These are phyloP conservation scores for Fusarium gaditjirri DNA, from an alignment of 2,329 filamentous ascomycete genomes.

Conservation along the genomic window DNA sequence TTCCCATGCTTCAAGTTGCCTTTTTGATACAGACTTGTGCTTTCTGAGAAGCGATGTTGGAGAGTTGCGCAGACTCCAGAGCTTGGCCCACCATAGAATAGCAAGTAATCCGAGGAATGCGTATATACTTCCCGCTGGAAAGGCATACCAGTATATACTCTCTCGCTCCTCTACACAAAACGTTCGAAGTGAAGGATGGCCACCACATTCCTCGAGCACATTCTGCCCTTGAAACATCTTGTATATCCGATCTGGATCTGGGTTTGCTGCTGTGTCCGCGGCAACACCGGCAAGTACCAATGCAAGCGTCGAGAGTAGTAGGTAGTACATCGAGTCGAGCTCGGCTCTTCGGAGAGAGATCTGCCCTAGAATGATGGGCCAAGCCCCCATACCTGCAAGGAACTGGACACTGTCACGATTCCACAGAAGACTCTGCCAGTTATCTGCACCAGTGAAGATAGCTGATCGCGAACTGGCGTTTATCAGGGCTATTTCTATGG, in stretches of 20 bases:
- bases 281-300: neutral
- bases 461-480: neutral
- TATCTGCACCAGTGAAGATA: neutral
- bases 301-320: neutral
- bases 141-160: conserved; percentile 9
- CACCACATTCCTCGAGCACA: neutral
- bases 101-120: neutral
- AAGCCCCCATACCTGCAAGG: conserved; percentile 7
- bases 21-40: neutral
- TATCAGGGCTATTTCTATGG: conserved; percentile 3
- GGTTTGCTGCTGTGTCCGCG: neutral
- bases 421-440: conserved; percentile 3
- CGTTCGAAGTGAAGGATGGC: conserved; percentile 4
- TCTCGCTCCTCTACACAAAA: conserved; percentile 4
- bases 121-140: conserved; percentile 6
- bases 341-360: neutral
- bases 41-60: neutral
- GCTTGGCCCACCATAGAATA: conserved; percentile 10
- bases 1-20: neutral
- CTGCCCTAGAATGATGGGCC: conserved; percentile 4
- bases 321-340: conserved; percentile 5
- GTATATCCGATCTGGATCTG: neutral
- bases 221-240: neutral
- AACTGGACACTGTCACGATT: neutral
- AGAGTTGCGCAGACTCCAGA: neutral